phyloP scores from a whole-genome alignment of 2,329 filamentous ascomycete genomes.

The Paecilomyces fulvus region DNA sequence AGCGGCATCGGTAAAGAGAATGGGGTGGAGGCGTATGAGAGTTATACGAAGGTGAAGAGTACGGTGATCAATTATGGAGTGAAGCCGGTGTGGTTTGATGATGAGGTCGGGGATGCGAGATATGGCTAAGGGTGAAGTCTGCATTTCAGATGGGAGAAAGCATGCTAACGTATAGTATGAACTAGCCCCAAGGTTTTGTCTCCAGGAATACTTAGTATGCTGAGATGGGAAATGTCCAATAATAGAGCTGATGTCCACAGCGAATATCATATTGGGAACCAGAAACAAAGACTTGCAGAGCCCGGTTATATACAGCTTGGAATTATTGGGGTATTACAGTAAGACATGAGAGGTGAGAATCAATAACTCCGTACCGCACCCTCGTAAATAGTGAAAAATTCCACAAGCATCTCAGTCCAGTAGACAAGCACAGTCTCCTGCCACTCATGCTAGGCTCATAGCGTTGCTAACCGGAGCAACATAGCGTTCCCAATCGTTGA shows the following conservation, averaged over 20 bases:
- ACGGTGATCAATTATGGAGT: slow-evolving; percentile 54
- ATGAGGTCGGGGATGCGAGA: slow-evolving; percentile 47
- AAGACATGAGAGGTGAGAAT: not conserved
- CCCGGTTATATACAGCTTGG: too few relatives aligned
- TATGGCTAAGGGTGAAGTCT: slow-evolving; percentile 43
- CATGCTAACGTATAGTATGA: too few relatives aligned
- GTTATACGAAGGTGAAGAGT: slow-evolving; percentile 43
- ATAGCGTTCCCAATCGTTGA: slow-evolving; percentile 37
- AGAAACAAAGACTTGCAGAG: too few relatives aligned
- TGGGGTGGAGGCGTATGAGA: slow-evolving; percentile 54
- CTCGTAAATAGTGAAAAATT: not conserved
- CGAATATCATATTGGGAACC: not conserved
- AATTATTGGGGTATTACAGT: too few relatives aligned
- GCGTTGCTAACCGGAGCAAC: slow-evolving; percentile 35
- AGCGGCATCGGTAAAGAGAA: slow-evolving; percentile 68
- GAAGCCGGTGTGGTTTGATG: slow-evolving; percentile 61
- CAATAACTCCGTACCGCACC: not conserved
- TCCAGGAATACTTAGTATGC: too few relatives aligned
- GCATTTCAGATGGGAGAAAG: too few relatives aligned
- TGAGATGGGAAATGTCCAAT: too few relatives aligned
- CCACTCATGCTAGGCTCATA: slow-evolving; percentile 32
- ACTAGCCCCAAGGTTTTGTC: too few relatives aligned
- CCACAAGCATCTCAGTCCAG: not conserved
- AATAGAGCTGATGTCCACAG: not conserved
- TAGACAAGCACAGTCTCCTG: not conserved